Evolutionary conservation across 148 eudicot genomes (phyloP).

Genomic region (Camellia sinensis): DNA sequence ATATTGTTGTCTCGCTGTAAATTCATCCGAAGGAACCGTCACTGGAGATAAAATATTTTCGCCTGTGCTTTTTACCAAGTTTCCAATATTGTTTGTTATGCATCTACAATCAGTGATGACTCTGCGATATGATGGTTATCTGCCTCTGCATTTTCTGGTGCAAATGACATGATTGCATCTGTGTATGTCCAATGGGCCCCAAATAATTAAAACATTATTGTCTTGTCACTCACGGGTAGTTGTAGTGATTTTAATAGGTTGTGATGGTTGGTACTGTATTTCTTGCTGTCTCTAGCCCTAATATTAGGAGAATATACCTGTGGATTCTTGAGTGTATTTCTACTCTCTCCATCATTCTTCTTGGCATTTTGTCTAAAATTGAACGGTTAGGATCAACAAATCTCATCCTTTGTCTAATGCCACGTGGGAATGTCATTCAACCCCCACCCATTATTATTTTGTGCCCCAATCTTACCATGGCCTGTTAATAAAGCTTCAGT

Average conservation of each 20-base stretch:
- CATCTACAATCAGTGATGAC: background rate
- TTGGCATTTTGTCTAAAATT: background rate
- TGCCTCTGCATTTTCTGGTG: background rate
- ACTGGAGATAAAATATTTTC: background rate
- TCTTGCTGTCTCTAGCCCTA: background rate
- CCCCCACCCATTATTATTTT: background rate
- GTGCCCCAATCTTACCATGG: background rate
- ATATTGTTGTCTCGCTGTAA: background rate
- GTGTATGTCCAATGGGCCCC: background rate
- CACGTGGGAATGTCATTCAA: background rate
- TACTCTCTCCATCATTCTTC: background rate
- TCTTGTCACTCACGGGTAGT: background rate
- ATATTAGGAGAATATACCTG: background rate
- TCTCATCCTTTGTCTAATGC: background rate
- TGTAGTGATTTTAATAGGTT: background rate
- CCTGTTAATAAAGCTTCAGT: slow-evolving; percentile 9
- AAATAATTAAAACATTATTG: background rate
- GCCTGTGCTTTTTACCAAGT: background rate
- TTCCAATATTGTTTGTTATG: background rate
- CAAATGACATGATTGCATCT: background rate
- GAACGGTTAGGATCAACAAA: too few species aligned
- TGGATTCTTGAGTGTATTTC: background rate
- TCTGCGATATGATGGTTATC: background rate
- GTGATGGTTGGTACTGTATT: background rate
- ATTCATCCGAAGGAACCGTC: background rate